Evolutionary conservation across 2,329 filamentous ascomycete genomes (phyloP).

Genomic region (Fusarium mexicanum): DNA sequence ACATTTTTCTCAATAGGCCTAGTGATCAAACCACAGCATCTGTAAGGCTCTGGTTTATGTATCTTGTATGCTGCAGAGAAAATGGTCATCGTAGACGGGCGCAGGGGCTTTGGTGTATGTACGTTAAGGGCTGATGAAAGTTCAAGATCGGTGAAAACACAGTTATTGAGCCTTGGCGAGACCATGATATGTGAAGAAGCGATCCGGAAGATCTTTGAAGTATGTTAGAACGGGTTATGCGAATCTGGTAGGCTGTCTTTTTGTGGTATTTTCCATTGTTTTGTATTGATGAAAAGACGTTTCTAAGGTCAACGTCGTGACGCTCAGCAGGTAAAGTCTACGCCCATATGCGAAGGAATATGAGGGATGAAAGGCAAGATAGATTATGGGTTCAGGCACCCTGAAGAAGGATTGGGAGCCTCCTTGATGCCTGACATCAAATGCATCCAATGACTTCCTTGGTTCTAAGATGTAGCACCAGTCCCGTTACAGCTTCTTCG

Average conservation of each 20-base stretch:
- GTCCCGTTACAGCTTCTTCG: neutral
- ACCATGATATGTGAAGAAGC: too few species aligned
- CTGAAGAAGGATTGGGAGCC: neutral
- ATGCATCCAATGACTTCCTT: neutral
- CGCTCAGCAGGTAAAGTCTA: neutral
- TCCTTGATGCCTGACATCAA: neutral
- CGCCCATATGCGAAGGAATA: neutral
- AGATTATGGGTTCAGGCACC: neutral
- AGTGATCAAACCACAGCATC: neutral
- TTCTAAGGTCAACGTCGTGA: neutral
- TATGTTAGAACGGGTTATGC: too few species aligned
- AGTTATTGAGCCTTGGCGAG: neutral
- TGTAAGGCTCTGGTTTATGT: neutral
- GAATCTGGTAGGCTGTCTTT: too few species aligned
- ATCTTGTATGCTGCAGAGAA: neutral
- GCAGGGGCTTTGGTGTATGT: neutral
- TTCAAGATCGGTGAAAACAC: neutral
- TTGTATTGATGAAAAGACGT: neutral
- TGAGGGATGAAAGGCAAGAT: neutral
- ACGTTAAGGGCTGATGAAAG: neutral
- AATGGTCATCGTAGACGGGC: neutral
- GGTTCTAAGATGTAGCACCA: neutral
- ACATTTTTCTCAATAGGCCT: neutral
- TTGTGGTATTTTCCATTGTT: neutral
- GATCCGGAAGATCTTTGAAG: neutral